Conservation (phyloP, 2,329 filamentous ascomycete genomes). For the Colletotrichum somersetense region DNA sequence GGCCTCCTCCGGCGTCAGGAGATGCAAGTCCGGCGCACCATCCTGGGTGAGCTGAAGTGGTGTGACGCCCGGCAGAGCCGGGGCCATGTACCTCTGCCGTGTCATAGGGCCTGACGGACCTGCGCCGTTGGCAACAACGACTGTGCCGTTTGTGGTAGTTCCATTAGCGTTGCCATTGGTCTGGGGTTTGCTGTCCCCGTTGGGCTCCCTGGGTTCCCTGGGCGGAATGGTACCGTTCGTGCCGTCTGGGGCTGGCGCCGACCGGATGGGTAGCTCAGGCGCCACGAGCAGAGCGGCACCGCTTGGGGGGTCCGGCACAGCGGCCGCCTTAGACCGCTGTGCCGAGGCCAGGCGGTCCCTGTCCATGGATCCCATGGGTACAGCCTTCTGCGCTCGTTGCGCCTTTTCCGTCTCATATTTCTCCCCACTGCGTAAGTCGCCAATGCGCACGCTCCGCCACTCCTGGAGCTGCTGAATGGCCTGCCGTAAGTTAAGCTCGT, state of each 20-base stretch:
- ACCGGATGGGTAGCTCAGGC: conserved; percentile 79
- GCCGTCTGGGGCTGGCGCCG: conserved; percentile 51
- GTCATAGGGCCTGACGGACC: conserved; percentile 49
- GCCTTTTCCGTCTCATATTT: conserved; percentile 94
- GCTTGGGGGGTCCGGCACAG: conserved; percentile 74
- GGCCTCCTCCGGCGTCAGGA: conserved; percentile 85
- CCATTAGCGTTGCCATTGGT: conserved; percentile 68
- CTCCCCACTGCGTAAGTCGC: conserved; percentile 86
- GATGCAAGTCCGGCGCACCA: conserved; percentile 83
- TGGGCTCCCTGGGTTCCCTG: conserved; percentile 53
- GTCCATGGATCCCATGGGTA: conserved; percentile 86
- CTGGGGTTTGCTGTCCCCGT: conserved; percentile 66
- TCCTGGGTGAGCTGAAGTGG: conserved; percentile 80
- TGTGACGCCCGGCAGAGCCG: conserved; percentile 70
- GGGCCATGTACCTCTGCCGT: conserved; percentile 66
- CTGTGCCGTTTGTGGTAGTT: conserved; percentile 55
- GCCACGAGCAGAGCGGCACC: conserved; percentile 83
- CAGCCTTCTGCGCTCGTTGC: conserved; percentile 75
- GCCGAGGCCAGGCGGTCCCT: conserved; percentile 80
- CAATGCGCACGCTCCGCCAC: conserved; percentile 88
- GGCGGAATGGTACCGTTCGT: conserved; percentile 45
- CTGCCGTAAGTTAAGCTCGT: conserved; percentile 90
- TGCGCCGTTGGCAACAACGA: conserved; percentile 54
- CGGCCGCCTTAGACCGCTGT: conserved; percentile 76
- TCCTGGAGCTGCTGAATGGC: conserved; percentile 93